Percentiles rank a stretch among this genome's conserved stretches.
Evolutionary conservation across 164 flowering plant species (phyloP).

Genomic region (Tinospora cordifolia): DNA sequence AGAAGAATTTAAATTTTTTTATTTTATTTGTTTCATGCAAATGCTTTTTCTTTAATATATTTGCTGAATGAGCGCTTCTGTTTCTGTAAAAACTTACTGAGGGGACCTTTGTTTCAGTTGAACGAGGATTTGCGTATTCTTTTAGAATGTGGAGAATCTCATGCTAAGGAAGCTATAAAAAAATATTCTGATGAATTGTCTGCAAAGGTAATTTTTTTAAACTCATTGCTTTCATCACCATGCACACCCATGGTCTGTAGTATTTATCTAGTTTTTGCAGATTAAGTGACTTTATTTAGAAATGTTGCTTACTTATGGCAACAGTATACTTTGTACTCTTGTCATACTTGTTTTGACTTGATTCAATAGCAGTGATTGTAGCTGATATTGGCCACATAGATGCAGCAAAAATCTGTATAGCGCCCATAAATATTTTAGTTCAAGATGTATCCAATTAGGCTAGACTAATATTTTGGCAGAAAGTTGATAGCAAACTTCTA

Average conservation of each 20-base stretch:
- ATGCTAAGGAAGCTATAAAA: conserved; percentile 39
- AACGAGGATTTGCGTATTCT: conserved; percentile 40
- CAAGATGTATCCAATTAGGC: too few species aligned
- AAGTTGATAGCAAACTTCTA: too few species aligned
- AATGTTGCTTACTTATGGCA: neutral
- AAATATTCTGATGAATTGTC: conserved; percentile 41
- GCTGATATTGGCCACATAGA: too few species aligned
- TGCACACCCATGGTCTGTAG: neutral
- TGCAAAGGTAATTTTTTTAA: conserved; percentile 34
- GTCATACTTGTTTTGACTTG: too few species aligned
- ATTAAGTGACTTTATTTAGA: neutral
- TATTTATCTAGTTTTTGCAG: neutral
- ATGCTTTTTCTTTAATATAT: neutral
- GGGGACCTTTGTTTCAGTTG: conserved; percentile 25
- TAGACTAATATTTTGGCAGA: too few species aligned
- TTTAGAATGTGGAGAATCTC: conserved; percentile 27
- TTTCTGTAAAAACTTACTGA: too few species aligned
- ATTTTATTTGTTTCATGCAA: neutral
- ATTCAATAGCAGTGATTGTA: too few species aligned
- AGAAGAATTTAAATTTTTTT: neutral
- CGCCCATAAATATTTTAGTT: too few species aligned
- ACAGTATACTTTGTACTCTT: too few species aligned
- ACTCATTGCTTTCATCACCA: neutral
- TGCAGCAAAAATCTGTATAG: too few species aligned
- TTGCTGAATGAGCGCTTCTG: neutral